Base-by-base conservation (phyloP, 176 grass and related monocot genomes). In the Cenchrus fungigraminus region DNA sequence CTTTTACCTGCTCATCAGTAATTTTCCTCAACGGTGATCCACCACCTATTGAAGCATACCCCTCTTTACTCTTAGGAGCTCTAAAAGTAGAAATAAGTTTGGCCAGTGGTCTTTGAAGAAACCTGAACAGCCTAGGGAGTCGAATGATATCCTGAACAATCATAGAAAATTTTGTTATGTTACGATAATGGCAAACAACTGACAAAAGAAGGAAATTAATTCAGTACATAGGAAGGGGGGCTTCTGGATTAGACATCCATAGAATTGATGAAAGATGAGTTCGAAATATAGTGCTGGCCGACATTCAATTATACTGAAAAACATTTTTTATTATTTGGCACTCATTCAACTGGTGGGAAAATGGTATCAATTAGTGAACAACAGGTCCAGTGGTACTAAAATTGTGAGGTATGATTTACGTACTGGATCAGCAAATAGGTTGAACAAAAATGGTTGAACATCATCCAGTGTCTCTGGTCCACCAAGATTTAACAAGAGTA, bases 21-120 rank as follows among this genome's bases (percentile, higher is more conserved):
- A 99, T 97, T 86, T 77, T 99, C 71, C 92, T 87, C 73, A 99
- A 84, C 75, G 97, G 94, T 76, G 97, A 99, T 46, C 97, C 97
- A 65, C 97, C 94, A 80, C 97, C 97, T 63, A 99, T 99, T 46
- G 97, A 93, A 82, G 94, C 90, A 88, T 99, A 99, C 61, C 84
- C 97, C 70, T 99, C 90, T 86, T 99, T 97, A 86, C 97, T 97
- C 90, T 99, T 99, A 77, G 97, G 94, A 91, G 97, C 94, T 89
- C 94, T 94, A 51, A 91, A 77, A 67, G 84, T 73, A 81, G 97
- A 96, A 70, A 99, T 99, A 79, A 99, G 84, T 59, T 99, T 93
- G 68, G 97, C 97, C 82, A 99, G 69, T 88, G 97, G 97, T 86
- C 81, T 84, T 89, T 99, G 97, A 78, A 99, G 93, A 94, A 99